These are phyloP conservation scores for Populus deltoides DNA, from an alignment of 345 rosid species.

Conservation along the genomic window DNA sequence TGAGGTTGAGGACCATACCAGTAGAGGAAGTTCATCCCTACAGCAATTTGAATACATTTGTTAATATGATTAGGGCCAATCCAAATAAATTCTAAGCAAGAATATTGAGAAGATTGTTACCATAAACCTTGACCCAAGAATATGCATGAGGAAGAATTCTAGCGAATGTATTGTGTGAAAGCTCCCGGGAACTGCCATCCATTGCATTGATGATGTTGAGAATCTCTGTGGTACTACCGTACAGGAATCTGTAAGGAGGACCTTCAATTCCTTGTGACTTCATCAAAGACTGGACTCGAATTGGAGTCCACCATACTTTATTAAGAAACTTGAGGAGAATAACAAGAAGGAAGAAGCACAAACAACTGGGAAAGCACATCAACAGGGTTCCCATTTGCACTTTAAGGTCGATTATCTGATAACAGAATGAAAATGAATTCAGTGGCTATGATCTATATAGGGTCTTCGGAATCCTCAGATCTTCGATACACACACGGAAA, in stretches of 20 bases:
- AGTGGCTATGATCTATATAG: too few species aligned
- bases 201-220: neutral
- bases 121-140: slow-evolving; percentile 29
- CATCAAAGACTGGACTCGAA: slow-evolving; percentile 11
- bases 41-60: neutral
- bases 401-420: too few species aligned
- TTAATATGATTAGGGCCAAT: too few species aligned
- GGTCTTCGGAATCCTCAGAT: too few species aligned
- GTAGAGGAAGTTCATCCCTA: slow-evolving; percentile 28
- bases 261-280: slow-evolving; percentile 29
- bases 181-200: slow-evolving; percentile 11
- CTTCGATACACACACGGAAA: too few species aligned
- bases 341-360: slow-evolving; percentile 13
- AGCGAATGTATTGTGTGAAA: slow-evolving; percentile 25
- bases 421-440: too few species aligned
- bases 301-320: slow-evolving; percentile 33
- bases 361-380: neutral
- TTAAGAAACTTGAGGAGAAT: slow-evolving; percentile 18
- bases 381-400: neutral
- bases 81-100: too few species aligned
- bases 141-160: slow-evolving; percentile 26
- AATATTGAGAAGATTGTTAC: neutral
- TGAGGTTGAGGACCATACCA: slow-evolving; percentile 39
- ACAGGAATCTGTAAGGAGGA: slow-evolving; percentile 21
- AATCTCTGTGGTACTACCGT: slow-evolving; percentile 21